Percentiles rank a stretch among this genome's conserved stretches.
These are phyloP conservation scores for Hsuehochloa calcarea DNA, from an alignment of 176 grass and related monocot species.

Conservation along the genomic window DNA sequence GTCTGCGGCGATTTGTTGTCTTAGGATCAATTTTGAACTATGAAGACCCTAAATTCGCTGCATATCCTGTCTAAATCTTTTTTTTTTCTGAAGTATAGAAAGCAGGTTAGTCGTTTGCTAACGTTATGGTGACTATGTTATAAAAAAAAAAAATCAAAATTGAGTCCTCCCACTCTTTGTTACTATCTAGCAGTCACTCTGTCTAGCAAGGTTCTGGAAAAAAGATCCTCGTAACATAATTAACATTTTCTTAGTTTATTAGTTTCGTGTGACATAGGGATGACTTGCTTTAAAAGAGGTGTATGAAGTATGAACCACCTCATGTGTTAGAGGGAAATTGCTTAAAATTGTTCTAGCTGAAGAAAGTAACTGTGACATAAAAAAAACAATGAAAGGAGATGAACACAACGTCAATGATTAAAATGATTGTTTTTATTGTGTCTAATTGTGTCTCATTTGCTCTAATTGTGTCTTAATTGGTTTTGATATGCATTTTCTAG, in stretches of 20 bases:
- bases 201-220: not conserved
- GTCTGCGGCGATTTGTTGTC: not conserved
- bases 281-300: not conserved
- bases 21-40: slow-evolving; percentile 1
- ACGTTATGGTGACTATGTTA: not conserved
- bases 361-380: not conserved
- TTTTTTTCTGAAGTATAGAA: not conserved
- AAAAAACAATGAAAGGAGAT: not conserved
- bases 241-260: not conserved
- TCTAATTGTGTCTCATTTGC: too few relatives aligned
- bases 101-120: not conserved
- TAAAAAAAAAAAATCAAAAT: not conserved
- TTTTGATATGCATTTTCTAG: slow-evolving; percentile 15
- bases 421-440: too few relatives aligned
- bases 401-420: not conserved
- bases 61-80: not conserved
- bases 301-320: too few relatives aligned
- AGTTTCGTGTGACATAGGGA: not conserved
- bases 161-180: not conserved
- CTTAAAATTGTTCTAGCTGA: not conserved
- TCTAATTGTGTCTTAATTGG: not conserved
- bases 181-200: not conserved
- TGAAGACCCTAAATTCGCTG: not conserved
- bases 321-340: not conserved
- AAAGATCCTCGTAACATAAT: not conserved